Percentiles rank a stretch among this genome's conserved stretches.
phyloP scores from a whole-genome alignment of 148 eudicot species.

The Vaccinium vitisidaea region DNA sequence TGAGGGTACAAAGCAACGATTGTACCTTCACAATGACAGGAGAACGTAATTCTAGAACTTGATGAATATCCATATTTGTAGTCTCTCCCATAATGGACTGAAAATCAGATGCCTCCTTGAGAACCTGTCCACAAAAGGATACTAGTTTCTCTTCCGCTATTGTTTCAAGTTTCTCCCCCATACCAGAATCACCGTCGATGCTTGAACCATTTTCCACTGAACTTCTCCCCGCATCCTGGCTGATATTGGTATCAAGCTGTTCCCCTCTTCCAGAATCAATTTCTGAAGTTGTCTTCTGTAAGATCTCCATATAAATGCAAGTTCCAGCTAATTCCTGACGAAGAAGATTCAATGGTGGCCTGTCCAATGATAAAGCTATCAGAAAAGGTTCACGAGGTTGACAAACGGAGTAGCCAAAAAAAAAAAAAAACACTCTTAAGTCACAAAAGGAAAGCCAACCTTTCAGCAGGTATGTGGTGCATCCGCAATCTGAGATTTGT shows the following conservation, averaged over 20 bases:
- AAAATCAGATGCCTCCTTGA: slow-evolving; percentile 93
- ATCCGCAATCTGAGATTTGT: slow-evolving; percentile 80
- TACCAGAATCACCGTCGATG: slow-evolving; percentile 19
- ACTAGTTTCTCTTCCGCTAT: slow-evolving; percentile 87
- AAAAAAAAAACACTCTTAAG: not conserved
- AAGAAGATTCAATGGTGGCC: slow-evolving; percentile 87
- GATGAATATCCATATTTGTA: slow-evolving; percentile 84
- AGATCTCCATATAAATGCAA: slow-evolving; percentile 78
- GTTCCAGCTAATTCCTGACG: slow-evolving; percentile 92
- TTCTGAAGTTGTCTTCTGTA: slow-evolving; percentile 78
- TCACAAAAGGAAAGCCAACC: slow-evolving; percentile 36
- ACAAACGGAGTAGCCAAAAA: not conserved
- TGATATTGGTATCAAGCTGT: slow-evolving; percentile 15
- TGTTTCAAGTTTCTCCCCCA: slow-evolving; percentile 57
- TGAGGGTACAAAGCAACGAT: not conserved
- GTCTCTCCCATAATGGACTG: slow-evolving; percentile 75
- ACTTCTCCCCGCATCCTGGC: slow-evolving; percentile 11
- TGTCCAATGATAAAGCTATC: slow-evolving; percentile 36
- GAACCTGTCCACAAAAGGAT: slow-evolving; percentile 83
- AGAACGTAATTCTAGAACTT: slow-evolving; percentile 87
- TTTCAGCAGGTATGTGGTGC: slow-evolving; percentile 76
- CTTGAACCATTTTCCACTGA: slow-evolving; percentile 22
- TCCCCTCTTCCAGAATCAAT: slow-evolving; percentile 31
- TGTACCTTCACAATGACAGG: slow-evolving; percentile 86
- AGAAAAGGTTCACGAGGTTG: slow-evolving; percentile 4